phyloP scores from a whole-genome alignment of 306 rosid genomes.

The Quercus aquifolioides region DNA sequence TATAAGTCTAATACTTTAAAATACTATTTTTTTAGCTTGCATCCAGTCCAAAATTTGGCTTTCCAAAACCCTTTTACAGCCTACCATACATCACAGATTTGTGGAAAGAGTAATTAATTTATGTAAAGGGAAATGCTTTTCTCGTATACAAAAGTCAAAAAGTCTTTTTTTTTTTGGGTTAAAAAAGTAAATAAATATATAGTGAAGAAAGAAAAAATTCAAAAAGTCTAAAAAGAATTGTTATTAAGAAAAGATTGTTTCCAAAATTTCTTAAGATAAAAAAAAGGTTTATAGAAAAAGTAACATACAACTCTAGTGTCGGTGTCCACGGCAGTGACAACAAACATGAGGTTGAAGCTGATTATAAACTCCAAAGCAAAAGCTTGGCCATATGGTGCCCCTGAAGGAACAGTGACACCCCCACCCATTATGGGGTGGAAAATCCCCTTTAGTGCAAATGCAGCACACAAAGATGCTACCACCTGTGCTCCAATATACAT shows the following conservation, averaged over 20 bases:
- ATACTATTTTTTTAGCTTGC: too few relatives aligned
- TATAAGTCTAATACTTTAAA: too few relatives aligned
- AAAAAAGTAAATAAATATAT: too few relatives aligned
- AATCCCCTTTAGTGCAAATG: conserved; percentile 63
- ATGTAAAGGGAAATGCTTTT: too few relatives aligned
- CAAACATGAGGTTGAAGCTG: conserved; percentile 88
- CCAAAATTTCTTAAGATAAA: too few relatives aligned
- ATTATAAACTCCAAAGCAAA: conserved; percentile 78
- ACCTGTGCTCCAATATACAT: conserved; percentile 74
- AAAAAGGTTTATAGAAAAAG: not conserved
- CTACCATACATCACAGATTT: too few relatives aligned
- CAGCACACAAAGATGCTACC: conserved; percentile 62
- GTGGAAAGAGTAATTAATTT: too few relatives aligned
- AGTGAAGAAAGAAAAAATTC: too few relatives aligned
- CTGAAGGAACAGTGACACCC: conserved; percentile 83
- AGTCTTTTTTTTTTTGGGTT: too few relatives aligned
- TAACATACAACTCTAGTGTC: conserved; percentile 77
- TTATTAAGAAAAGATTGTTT: not conserved
- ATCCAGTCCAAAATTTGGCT: too few relatives aligned
- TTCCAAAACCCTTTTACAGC: too few relatives aligned
- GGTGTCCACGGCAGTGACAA: conserved; percentile 88
- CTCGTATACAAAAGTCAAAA: too few relatives aligned
- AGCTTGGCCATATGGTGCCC: conserved; percentile 54
- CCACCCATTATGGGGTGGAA: conserved; percentile 76
- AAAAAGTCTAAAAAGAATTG: not conserved